Percentiles rank a stretch among this genome's conserved stretches.
phyloP scores from a whole-genome alignment of 768 basidiomycete genomes.

The Suillus occidentalis region DNA sequence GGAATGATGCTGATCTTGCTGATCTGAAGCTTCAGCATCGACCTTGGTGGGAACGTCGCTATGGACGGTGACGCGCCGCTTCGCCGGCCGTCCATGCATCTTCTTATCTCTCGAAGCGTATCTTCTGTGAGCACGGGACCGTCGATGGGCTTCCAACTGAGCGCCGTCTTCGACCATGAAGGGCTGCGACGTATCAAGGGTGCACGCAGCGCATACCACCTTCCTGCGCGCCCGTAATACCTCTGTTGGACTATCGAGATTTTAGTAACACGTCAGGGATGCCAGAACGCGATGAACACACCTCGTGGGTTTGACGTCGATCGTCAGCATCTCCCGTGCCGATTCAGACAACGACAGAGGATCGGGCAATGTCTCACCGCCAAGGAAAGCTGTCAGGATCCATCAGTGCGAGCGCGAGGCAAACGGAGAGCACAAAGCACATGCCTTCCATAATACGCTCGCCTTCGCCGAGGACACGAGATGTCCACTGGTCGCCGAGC shows the following conservation, averaged over 20 bases:
- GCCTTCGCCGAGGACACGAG: slow-evolving; percentile 53
- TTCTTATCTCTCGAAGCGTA: slow-evolving; percentile 33
- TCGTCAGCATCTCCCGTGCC: slow-evolving; percentile 53
- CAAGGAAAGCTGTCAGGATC: slow-evolving; percentile 53
- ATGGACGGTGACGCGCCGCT: background rate
- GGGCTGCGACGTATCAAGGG: slow-evolving; percentile 53
- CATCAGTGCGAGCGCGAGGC: background rate
- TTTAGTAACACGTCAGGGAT: slow-evolving; percentile 7
- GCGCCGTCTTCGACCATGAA: slow-evolving; percentile 58
- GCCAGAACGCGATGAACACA: background rate
- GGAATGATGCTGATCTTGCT: background rate
- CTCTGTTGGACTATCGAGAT: slow-evolving; percentile 50
- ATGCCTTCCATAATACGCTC: slow-evolving; percentile 49
- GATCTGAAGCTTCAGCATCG: background rate
- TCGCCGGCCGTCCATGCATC: background rate
- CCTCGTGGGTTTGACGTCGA: slow-evolving; percentile 37
- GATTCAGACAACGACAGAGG: slow-evolving; percentile 44
- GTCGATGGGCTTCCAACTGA: slow-evolving; percentile 57
- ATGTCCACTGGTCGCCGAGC: slow-evolving; percentile 57
- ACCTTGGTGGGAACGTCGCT: background rate
- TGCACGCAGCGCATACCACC: slow-evolving; percentile 40
- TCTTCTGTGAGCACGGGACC: slow-evolving; percentile 56
- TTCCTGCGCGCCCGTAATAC: slow-evolving; percentile 49
- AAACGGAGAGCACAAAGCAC: slow-evolving; percentile 25
- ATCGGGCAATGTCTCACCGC: slow-evolving; percentile 19